Percentiles rank a stretch among this genome's conserved stretches.
Conservation (phyloP, 352 stramenopile genomes). For the Pythium rishiriense region DNA sequence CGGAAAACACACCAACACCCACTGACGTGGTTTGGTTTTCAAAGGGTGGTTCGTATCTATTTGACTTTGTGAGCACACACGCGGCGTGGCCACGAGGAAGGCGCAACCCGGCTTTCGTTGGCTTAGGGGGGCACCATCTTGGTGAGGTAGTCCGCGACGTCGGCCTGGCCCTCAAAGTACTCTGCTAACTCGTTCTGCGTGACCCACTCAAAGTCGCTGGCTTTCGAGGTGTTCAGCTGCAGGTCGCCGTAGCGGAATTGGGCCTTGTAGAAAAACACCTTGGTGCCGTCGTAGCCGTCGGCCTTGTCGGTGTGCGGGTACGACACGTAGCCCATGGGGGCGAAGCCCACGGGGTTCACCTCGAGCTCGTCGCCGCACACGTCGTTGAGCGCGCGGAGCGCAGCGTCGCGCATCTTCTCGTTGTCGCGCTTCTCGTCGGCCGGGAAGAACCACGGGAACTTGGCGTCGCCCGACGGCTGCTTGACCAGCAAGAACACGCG, state of each 20-base stretch:
- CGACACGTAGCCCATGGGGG: slow-evolving; percentile 75
- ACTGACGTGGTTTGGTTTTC: background rate
- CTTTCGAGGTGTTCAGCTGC: slow-evolving; percentile 55
- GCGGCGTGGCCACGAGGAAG: no score
- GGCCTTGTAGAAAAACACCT: slow-evolving; percentile 89
- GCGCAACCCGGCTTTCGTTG: no score
- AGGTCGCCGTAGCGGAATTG: slow-evolving; percentile 65
- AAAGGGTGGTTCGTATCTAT: slow-evolving; percentile 12
- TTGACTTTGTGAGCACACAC: slow-evolving; percentile 3
- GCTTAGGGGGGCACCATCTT: slow-evolving; percentile 77
- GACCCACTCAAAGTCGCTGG: slow-evolving; percentile 81
- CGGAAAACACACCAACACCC: no score
- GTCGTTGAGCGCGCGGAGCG: slow-evolving; percentile 56
- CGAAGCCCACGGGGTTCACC: slow-evolving; percentile 62
- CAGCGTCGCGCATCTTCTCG: slow-evolving; percentile 84
- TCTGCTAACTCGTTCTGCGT: slow-evolving; percentile 72
- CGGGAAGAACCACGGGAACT: slow-evolving; percentile 84
- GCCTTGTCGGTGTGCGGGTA: slow-evolving; percentile 56
- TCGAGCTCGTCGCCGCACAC: slow-evolving; percentile 49
- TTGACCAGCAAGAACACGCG: slow-evolving; percentile 81
- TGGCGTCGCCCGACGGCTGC: slow-evolving; percentile 37
- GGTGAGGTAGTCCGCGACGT: slow-evolving; percentile 67
- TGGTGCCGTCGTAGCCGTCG: slow-evolving; percentile 67
- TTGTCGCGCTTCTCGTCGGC: slow-evolving; percentile 51
- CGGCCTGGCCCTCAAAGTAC: slow-evolving; percentile 60